Evolutionary conservation across 2,329 filamentous ascomycete genomes (phyloP).

Genomic region (Gliomastix tumulicola): DNA sequence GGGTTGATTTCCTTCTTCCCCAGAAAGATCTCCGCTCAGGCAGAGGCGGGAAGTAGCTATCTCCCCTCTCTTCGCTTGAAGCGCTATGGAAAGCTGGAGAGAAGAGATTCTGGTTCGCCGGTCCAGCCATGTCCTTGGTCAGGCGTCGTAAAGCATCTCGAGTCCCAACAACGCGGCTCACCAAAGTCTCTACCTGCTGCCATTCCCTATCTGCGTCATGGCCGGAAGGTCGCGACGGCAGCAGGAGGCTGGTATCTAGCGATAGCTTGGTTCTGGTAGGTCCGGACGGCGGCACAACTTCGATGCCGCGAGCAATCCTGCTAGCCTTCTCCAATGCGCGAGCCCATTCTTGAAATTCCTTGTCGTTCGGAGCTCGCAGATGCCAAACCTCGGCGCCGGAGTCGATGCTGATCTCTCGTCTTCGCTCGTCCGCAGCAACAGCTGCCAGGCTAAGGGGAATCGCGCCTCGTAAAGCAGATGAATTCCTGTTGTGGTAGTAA

Average conservation of each 20-base stretch:
- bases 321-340: constrained; percentile 78
- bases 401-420: constrained; percentile 90
- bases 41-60: constrained; percentile 44
- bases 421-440: constrained; percentile 80
- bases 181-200: constrained; percentile 76
- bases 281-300: constrained; percentile 22
- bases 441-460: constrained; percentile 89
- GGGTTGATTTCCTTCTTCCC: constrained; percentile 80
- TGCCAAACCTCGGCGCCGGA: constrained; percentile 98
- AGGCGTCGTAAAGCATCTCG: constrained; percentile 82
- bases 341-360: constrained; percentile 86
- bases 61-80: constrained; percentile 43
- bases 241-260: constrained; percentile 14
- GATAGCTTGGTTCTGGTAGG: constrained; percentile 12
- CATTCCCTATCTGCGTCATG: constrained; percentile 72
- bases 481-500: constrained; percentile 93
- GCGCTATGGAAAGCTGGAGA: constrained; percentile 31
- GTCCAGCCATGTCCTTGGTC: constrained; percentile 56
- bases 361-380: constrained; percentile 71
- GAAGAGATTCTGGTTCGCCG: constrained; percentile 18
- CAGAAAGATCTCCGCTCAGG: constrained; percentile 73
- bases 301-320: constrained; percentile 50
- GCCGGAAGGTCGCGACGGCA: constrained; percentile 21
- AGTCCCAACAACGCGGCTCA: constrained; percentile 80
- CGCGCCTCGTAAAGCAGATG: constrained; percentile 83